Evolutionary conservation across 1,284 basidiomycete species (phyloP), one percentile per base, ranked within the genome.

Genomic region (Ustilago lituana): DNA sequence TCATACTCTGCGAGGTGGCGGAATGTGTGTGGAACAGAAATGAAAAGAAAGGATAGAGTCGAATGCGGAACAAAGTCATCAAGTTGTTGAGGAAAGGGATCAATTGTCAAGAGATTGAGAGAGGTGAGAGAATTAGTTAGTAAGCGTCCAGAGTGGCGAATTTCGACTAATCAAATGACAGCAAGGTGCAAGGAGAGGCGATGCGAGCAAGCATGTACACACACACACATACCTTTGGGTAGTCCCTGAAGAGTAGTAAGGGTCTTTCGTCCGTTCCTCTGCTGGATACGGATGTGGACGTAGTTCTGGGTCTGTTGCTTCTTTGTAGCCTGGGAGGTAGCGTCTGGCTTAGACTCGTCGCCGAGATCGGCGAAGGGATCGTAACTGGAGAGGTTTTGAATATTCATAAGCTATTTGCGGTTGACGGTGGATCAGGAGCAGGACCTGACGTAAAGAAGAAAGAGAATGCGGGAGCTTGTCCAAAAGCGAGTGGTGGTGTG

Each of bases 221-320:
- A n/a, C n/a, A n/a, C n/a, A 15, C 0, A 68, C 88, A 73, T 75
- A 92, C 93, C 89, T 85, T 92, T 93, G 62, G 93, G 93, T 69
- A 99, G 85, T 73, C 96, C 96, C 85, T 98, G 95, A 74, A 98
- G 87, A 59, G 95, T 99, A 38, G 96, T 99, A 85, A 98, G 86
- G 69, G 94, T 97, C 88, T 99, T 99, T 79, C 96, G 89, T 77
- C 96, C 96, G 88, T 98, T 99, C 81, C 96, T 88, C 85, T 99
- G 96, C 85, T 99, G 96, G 82, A 99, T 92, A 86, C 86, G 83
- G 67, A 85, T 84, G 75, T 85, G 84, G 45, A 85, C 82, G 79
- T 83, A 80, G 63, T 78, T 77, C 57, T 81, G 70, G 33, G 65
- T 64, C 69, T 77, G 72, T 22, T 74, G 63, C 64, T 77, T 76